Evolutionary conservation across 1,139 yeast genomes (phyloP).

Genomic region (Debaryomyces nepalensis): DNA sequence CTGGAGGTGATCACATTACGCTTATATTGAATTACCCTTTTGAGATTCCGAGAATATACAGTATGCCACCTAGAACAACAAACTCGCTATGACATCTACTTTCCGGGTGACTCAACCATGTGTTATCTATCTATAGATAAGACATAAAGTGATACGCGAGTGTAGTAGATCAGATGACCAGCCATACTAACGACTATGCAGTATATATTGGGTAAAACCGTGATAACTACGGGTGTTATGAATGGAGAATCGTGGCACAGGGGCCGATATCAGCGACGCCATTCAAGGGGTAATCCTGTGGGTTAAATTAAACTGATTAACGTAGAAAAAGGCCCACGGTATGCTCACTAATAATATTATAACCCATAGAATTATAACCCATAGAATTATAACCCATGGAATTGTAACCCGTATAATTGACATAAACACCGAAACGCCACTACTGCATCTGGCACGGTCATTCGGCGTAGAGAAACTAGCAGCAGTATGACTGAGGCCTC

Average conservation of each 20-base stretch:
- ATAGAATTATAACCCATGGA: too few species aligned
- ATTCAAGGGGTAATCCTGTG: neutral
- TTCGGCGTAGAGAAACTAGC: too few species aligned
- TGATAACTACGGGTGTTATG: neutral
- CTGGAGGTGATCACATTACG: slow-evolving; percentile 5
- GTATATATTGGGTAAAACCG: slow-evolving; percentile 2
- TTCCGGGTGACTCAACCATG: slow-evolving; percentile 11
- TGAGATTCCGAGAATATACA: slow-evolving; percentile 7
- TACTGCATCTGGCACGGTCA: too few species aligned
- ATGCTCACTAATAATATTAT: too few species aligned
- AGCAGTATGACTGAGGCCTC: too few species aligned
- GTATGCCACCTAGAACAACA: slow-evolving; percentile 4
- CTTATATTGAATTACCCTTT: slow-evolving; percentile 10
- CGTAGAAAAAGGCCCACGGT: neutral
- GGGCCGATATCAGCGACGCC: neutral
- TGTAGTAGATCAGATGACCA: neutral
- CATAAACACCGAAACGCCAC: too few species aligned
- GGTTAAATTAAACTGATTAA: neutral
- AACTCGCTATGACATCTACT: slow-evolving; percentile 3
- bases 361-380: too few species aligned
- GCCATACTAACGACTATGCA: neutral
- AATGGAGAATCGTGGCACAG: neutral
- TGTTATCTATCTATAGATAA: slow-evolving; percentile 10
- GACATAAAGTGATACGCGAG: slow-evolving; percentile 10
- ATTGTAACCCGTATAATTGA: too few species aligned